phyloP scores from a whole-genome alignment of 1,139 yeast species.

The Zygosaccharomyces sapae region DNA sequence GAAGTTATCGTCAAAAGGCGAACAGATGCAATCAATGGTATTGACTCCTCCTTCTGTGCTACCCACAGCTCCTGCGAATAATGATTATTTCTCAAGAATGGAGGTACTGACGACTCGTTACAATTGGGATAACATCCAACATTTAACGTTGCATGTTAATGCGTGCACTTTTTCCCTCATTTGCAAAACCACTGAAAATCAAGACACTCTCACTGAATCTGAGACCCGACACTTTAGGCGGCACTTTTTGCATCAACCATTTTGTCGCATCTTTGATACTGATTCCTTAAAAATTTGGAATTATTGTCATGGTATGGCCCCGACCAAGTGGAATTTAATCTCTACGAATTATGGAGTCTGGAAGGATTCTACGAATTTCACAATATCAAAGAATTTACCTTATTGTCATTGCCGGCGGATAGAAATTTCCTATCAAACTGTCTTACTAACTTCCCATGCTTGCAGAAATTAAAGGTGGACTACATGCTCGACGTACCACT shows the following conservation, averaged over 20 bases:
- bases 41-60: constrained; percentile 14
- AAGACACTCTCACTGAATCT: constrained; percentile 26
- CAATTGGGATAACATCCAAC: constrained; percentile 22
- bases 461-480: constrained; percentile 27
- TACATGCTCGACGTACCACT: constrained; percentile 28
- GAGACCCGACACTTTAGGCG: constrained; percentile 27
- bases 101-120: constrained; percentile 17
- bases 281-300: constrained; percentile 22
- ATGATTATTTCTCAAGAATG: constrained; percentile 19
- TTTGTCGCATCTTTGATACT: constrained; percentile 27
- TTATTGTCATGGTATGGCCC: constrained; percentile 32
- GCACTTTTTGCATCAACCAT: constrained; percentile 14
- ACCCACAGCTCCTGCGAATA: constrained; percentile 23
- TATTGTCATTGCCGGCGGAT: constrained; percentile 25
- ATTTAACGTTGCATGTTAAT: constrained; percentile 28
- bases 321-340: constrained; percentile 18
- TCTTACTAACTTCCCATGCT: constrained; percentile 14
- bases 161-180: constrained; percentile 26
- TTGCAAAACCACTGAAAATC: constrained; percentile 23
- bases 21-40: constrained; percentile 23
- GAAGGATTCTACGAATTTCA: constrained; percentile 23
- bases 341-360: constrained; percentile 27
- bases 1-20: constrained; percentile 16
- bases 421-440: constrained; percentile 22
- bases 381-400: constrained; percentile 21